Conservation (phyloP, 176 grass and related monocot species). For the Oryza meridionalis region DNA sequence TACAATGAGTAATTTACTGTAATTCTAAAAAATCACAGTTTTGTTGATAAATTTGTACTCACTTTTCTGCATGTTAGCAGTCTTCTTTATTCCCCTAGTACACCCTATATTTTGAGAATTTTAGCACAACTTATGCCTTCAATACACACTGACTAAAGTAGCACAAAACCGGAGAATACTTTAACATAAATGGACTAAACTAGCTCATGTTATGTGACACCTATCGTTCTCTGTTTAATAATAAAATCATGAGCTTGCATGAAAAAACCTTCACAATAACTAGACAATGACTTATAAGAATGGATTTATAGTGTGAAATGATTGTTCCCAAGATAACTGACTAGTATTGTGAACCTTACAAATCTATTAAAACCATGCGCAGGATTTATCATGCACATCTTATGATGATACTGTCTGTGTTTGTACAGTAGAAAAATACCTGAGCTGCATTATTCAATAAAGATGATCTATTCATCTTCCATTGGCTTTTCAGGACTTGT, state of each 20-base stretch:
- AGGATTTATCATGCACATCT: not conserved
- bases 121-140: not conserved
- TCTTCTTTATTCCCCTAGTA: not conserved
- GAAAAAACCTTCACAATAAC: not conserved
- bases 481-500: slow-evolving; percentile 13
- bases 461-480: not conserved
- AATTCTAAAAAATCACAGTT: not conserved
- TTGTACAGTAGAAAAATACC: not conserved
- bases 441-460: not conserved
- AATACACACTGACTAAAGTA: not conserved
- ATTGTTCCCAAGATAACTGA: not conserved
- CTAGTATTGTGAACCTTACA: not conserved
- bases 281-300: not conserved
- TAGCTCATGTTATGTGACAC: not conserved
- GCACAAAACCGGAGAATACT: not conserved
- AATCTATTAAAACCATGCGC: too few species aligned
- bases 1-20: not conserved
- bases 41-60: not conserved
- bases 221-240: not conserved
- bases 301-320: not conserved
- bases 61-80: not conserved
- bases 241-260: not conserved
- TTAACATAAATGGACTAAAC: not conserved
- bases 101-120: not conserved
- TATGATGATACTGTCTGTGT: not conserved